Evolutionary conservation across 2,329 filamentous ascomycete genomes (phyloP).

Genomic region (Tricladium varicosporioides): DNA sequence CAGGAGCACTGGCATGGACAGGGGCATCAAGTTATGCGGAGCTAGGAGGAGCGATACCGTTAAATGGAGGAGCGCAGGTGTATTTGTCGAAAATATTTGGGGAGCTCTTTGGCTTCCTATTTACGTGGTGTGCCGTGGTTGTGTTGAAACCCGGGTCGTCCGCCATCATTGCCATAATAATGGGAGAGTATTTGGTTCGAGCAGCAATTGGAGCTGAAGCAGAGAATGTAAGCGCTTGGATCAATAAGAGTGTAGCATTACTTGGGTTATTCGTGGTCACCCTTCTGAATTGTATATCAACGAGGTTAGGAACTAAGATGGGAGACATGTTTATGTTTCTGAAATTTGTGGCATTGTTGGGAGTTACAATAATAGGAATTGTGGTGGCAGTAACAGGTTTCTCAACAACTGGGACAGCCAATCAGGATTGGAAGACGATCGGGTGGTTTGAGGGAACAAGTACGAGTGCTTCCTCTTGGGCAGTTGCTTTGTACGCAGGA

Average conservation of each 20-base stretch:
- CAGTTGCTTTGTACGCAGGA: conserved; percentile 90
- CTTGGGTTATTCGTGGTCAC: conserved; percentile 75
- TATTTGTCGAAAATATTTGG: conserved; percentile 97
- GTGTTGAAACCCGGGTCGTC: conserved; percentile 92
- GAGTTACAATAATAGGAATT: conserved; percentile 82
- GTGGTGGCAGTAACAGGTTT: conserved; percentile 85
- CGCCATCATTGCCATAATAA: conserved; percentile 95
- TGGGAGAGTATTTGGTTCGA: conserved; percentile 94
- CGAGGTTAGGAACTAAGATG: conserved; percentile 78
- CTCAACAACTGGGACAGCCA: conserved; percentile 72
- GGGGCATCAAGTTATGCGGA: conserved; percentile 94
- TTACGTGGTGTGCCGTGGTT: conserved; percentile 92
- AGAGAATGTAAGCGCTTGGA: conserved; percentile 76
- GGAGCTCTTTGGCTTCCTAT: conserved; percentile 88
- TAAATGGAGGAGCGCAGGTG: conserved; percentile 92
- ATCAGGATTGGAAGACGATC: conserved; percentile 80
- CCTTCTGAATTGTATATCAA: conserved; percentile 86
- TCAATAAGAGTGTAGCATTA: conserved; percentile 85
- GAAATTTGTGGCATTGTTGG: conserved; percentile 88
- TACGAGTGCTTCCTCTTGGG: conserved; percentile 79
- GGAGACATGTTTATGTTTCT: conserved; percentile 96
- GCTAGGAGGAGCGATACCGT: conserved; percentile 88
- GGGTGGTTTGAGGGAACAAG: conserved; percentile 89
- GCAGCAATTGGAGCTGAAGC: conserved; percentile 85
- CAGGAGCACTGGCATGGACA: conserved; percentile 93